A percentile compares a stretch with the other conserved stretches of the same genome.
Evolutionary conservation across 2,329 filamentous ascomycete species (phyloP).

Genomic region (Venturiaceae sp.): DNA sequence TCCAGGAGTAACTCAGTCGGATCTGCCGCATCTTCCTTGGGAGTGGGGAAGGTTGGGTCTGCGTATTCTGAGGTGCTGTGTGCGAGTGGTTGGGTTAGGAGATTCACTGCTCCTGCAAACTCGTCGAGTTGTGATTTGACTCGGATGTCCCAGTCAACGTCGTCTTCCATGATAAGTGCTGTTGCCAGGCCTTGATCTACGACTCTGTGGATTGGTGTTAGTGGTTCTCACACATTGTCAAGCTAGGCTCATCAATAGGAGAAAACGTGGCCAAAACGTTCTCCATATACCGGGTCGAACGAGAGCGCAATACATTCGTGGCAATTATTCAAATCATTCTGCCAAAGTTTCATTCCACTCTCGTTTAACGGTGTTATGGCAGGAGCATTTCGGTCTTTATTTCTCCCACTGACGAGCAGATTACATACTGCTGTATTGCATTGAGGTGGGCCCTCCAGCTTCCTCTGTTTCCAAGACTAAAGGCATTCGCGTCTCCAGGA

Average conservation of each 20-base stretch:
- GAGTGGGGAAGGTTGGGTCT: background rate
- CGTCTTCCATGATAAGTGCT: constrained; percentile 4
- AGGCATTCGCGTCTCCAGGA: constrained; percentile 15
- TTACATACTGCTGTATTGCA: constrained; percentile 14
- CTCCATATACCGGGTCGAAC: too few relatives aligned
- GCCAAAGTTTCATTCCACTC: too few relatives aligned
- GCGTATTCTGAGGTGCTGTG: background rate
- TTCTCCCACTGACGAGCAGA: background rate
- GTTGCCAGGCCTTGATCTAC: constrained; percentile 11
- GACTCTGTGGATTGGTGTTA: constrained; percentile 15
- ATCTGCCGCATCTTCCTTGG: background rate
- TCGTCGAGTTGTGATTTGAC: constrained; percentile 2
- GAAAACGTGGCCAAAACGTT: too few relatives aligned
- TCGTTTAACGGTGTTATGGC: too few relatives aligned
- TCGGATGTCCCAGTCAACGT: constrained; percentile 8
- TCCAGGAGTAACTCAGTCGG: background rate
- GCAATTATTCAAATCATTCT: too few relatives aligned
- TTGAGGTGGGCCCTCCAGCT: constrained; percentile 34
- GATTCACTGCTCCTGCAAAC: constrained; percentile 1
- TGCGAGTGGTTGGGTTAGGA: background rate
- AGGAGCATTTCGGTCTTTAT: too few relatives aligned
- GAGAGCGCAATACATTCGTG: too few relatives aligned
- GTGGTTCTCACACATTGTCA: background rate
- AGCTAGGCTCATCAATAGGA: too few relatives aligned
- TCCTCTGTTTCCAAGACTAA: constrained; percentile 25